Base-by-base conservation (phyloP, 441 rosid genomes). In the Pelargonium fulgidum region DNA sequence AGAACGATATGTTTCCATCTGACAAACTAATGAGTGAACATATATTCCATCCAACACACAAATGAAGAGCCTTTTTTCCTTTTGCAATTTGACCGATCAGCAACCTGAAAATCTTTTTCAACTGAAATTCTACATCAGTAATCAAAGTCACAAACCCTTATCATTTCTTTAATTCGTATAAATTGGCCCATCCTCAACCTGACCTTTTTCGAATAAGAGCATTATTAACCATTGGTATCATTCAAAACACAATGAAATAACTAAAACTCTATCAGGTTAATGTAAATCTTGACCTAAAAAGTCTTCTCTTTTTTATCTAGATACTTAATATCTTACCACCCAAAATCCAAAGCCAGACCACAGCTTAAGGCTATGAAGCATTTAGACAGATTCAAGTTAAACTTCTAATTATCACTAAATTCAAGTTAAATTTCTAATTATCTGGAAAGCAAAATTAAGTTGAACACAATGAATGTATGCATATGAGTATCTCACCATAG, bases 401-500 rank as follows among this genome's bases (percentile, higher is more conserved):
- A 16, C n/a, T 44, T 44, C 12, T 44, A 8, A 44, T 44, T 9
- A 3, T 56, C 24, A 13, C 16, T 52, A 16, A 52, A 8, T 14
- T 20, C 61, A 6, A 54, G 61, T 12, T 6, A 54, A 17, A 16
- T n/a, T 44, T 44, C 12, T 44, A 8, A 44, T 44, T 9, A 3
- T 56, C 24, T 17, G 3, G 62, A 7, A 56, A 4, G 0, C 3
- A 61, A 61, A 26, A 62, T 24, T 44, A 50, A 11, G 44, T 14
- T 41, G 20, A 52, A n/a, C 65, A n/a, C 65, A 56, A 41, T 3
- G 36, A 12, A 41, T 7, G 3, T 0, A n/a, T 13, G 3, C 1
- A 13, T 13, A 8, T 3, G 9, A 11, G 3, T 24, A 62, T 22
- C 66, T 26, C 11, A 64, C 67, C 24, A 29, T 20, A 58, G 89